Percentiles rank a stretch among this genome's conserved stretches.
These are phyloP conservation scores for Cryphonectria carpinicola DNA, from an alignment of 2,329 filamentous ascomycete species.

Conservation along the genomic window DNA sequence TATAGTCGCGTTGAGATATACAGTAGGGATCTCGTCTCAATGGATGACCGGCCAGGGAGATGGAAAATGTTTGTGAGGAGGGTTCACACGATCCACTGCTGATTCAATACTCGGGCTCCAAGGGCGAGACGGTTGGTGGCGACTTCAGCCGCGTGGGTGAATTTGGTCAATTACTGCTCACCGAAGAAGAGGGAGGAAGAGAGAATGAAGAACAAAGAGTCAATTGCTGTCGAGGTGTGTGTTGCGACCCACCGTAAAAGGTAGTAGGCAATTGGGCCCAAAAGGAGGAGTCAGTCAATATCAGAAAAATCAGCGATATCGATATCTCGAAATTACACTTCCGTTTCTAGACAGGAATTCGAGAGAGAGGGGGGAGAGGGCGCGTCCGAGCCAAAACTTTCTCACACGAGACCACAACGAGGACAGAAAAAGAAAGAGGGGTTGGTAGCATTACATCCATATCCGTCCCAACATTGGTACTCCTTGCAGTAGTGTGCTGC, in stretches of 20 bases:
- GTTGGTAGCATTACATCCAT: not conserved
- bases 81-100: not conserved
- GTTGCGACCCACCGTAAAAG: not conserved
- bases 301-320: not conserved
- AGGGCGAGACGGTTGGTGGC: not conserved
- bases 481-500: not conserved
- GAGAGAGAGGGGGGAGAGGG: too few relatives aligned
- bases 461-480: not conserved
- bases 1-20: not conserved
- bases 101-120: not conserved
- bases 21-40: not conserved
- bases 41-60: not conserved
- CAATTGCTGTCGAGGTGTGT: not conserved
- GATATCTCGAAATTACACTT: conserved; percentile 3
- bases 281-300: not conserved
- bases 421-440: not conserved
- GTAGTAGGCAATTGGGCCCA: not conserved
- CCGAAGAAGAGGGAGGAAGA: not conserved
- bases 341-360: not conserved
- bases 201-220: not conserved
- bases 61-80: not conserved
- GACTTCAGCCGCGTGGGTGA: not conserved
- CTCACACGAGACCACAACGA: not conserved
- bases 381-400: not conserved
- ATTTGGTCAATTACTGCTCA: not conserved